Percentiles rank a stretch among this genome's conserved stretches.
Evolutionary conservation across 306 rosid genomes (phyloP).

Genomic region (Canavalia gladiata): DNA sequence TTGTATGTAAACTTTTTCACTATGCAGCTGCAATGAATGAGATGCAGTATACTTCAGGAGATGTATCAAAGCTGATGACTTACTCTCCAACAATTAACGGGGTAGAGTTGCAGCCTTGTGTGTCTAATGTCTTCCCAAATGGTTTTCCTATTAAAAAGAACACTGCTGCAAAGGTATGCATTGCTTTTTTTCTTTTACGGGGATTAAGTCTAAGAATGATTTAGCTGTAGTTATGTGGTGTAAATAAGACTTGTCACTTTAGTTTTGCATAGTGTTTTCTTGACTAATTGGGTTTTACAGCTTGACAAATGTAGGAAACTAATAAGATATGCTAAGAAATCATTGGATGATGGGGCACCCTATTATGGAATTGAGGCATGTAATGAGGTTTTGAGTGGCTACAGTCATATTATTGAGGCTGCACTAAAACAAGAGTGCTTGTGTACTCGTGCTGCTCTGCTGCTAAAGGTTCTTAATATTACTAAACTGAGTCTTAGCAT

Average conservation of each 20-base stretch:
- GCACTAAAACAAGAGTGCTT: conserved; percentile 68
- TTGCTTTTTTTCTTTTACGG: background rate
- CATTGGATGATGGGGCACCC: conserved; percentile 60
- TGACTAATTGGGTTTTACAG: conserved; percentile 64
- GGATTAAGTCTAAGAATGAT: conserved; percentile 16
- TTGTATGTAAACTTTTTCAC: conserved; percentile 25
- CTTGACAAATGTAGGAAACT: conserved; percentile 82
- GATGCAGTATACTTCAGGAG: conserved; percentile 85
- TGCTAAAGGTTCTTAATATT: conserved; percentile 75
- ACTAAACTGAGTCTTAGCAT: conserved; percentile 42
- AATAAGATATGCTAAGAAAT: conserved; percentile 68
- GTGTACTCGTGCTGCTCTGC: conserved; percentile 81
- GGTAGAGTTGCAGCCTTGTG: conserved; percentile 60
- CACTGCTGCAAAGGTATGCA: conserved; percentile 60
- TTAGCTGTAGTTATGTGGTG: conserved; percentile 22
- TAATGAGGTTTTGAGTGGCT: conserved; percentile 84
- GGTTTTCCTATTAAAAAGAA: conserved; percentile 55
- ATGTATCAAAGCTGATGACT: conserved; percentile 69
- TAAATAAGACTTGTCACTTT: conserved; percentile 20
- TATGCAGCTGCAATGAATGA: conserved; percentile 71
- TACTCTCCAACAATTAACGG: conserved; percentile 68
- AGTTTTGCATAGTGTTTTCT: conserved; percentile 43
- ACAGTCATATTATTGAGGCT: conserved; percentile 59
- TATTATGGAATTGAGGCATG: conserved; percentile 91
- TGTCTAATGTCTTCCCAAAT: conserved; percentile 58